Conservation (phyloP, 2,329 filamentous ascomycete genomes). For the Ophiosphaerella korrae region DNA sequence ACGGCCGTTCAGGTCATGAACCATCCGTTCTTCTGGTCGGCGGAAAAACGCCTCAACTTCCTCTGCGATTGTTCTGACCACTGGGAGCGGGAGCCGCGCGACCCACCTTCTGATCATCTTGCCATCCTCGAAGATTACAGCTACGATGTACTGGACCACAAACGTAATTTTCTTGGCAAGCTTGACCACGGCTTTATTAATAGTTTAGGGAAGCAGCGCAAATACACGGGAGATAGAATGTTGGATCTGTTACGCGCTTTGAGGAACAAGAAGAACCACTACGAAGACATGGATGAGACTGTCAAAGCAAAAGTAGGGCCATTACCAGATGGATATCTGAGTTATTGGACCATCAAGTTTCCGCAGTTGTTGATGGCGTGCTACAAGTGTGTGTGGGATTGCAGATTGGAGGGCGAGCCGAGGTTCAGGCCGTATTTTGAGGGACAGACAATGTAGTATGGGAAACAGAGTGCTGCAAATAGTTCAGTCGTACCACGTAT, state of each 20-base stretch:
- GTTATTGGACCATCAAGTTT: constrained; percentile 82
- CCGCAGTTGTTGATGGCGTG: constrained; percentile 78
- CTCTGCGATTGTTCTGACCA: constrained; percentile 97
- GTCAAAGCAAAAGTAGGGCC: constrained; percentile 76
- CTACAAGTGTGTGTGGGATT: constrained; percentile 73
- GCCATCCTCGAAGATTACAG: constrained; percentile 60
- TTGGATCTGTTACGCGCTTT: constrained; percentile 87
- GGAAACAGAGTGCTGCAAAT: neutral
- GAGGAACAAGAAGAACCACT: constrained; percentile 96
- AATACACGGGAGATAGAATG: constrained; percentile 84
- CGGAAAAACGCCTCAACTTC: constrained; percentile 87
- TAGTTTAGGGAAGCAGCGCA: constrained; percentile 89
- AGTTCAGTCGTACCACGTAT: neutral
- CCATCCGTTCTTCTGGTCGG: constrained; percentile 95
- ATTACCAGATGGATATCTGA: constrained; percentile 78
- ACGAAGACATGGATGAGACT: constrained; percentile 88
- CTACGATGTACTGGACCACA: constrained; percentile 55
- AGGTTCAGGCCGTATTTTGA: constrained; percentile 74
- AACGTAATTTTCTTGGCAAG: constrained; percentile 76
- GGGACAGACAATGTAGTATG: constrained; percentile 22
- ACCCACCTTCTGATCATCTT: constrained; percentile 75
- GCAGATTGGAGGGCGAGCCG: constrained; percentile 66
- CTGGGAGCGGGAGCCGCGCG: constrained; percentile 89
- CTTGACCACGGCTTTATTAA: constrained; percentile 85
- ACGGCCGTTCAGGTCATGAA: constrained; percentile 80